Evolutionary conservation across 179 eudicot species (phyloP).

Genomic region (Patellifolia procumbens): DNA sequence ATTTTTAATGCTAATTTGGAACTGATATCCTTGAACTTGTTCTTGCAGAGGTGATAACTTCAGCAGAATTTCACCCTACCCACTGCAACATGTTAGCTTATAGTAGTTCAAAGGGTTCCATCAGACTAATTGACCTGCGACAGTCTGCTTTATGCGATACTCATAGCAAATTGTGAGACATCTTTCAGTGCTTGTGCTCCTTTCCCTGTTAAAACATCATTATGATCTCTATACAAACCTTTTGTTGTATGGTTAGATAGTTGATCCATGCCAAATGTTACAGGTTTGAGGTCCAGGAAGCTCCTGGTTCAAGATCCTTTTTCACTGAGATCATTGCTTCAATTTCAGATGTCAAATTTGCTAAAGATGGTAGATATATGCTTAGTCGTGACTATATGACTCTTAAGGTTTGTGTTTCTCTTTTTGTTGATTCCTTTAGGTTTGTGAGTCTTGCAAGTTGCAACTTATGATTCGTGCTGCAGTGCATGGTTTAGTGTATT

Average conservation of each 20-base stretch:
- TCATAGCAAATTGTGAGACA: constrained; percentile 36
- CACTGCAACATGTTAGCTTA: constrained; percentile 44
- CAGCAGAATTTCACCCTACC: constrained; percentile 47
- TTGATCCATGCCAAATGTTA: not conserved
- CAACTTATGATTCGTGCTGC: not conserved
- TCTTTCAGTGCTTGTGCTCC: not conserved
- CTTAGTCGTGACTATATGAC: constrained; percentile 65
- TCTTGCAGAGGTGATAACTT: constrained; percentile 45
- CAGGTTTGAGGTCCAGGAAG: constrained; percentile 49
- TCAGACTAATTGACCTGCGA: constrained; percentile 36
- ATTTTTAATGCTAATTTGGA: constrained; percentile 2
- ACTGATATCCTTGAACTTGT: constrained; percentile 20
- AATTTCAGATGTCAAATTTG: constrained; percentile 59
- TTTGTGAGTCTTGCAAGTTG: not conserved
- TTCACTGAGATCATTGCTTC: constrained; percentile 63
- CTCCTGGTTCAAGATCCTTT: constrained; percentile 56
- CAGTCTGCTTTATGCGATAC: constrained; percentile 38
- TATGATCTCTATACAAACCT: not conserved
- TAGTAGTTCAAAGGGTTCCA: constrained; percentile 46
- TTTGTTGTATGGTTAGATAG: constrained; percentile 1
- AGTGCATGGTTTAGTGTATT: not conserved
- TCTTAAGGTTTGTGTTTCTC: constrained; percentile 37
- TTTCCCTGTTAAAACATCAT: not conserved
- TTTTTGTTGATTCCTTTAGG: not conserved
- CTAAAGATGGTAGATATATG: constrained; percentile 54